These are phyloP conservation scores for Botrytis sinoallii DNA, from an alignment of 2,329 filamentous ascomycete species.

Conservation along the genomic window DNA sequence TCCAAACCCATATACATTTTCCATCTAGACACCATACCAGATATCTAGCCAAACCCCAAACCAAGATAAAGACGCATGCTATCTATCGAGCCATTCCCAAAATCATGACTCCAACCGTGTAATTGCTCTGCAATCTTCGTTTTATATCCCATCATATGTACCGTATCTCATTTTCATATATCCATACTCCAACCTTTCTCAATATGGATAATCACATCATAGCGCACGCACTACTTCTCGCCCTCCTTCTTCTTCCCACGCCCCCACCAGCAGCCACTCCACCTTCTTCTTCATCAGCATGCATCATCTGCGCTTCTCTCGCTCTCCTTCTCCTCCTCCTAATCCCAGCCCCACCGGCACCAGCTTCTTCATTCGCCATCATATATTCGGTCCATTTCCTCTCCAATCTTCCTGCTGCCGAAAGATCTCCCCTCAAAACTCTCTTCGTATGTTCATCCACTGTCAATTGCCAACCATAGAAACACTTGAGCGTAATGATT, in stretches of 20 bases:
- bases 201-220: constrained; percentile 55
- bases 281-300: constrained; percentile 77
- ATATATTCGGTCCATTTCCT: constrained; percentile 92
- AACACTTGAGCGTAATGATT: constrained; percentile 85
- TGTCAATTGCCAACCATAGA: constrained; percentile 92
- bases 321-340: constrained; percentile 72
- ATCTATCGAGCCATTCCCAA: background rate
- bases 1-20: background rate
- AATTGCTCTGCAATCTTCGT: background rate
- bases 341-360: constrained; percentile 60
- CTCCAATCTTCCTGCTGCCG: constrained; percentile 74
- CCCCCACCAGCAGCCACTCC: constrained; percentile 44
- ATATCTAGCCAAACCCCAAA: background rate
- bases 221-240: constrained; percentile 60
- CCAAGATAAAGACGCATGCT: background rate
- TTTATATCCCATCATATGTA: constrained; percentile 11
- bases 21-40: background rate
- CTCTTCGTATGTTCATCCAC: constrained; percentile 91
- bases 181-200: constrained; percentile 4
- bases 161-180: background rate
- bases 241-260: constrained; percentile 52
- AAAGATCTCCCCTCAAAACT: constrained; percentile 72
- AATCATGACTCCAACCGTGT: background rate
- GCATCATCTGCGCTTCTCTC: constrained; percentile 75
- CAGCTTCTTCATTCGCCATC: constrained; percentile 85